phyloP scores from a whole-genome alignment of 371 early-diverging fungal species.

The Syncephalastrum contaminatum region DNA sequence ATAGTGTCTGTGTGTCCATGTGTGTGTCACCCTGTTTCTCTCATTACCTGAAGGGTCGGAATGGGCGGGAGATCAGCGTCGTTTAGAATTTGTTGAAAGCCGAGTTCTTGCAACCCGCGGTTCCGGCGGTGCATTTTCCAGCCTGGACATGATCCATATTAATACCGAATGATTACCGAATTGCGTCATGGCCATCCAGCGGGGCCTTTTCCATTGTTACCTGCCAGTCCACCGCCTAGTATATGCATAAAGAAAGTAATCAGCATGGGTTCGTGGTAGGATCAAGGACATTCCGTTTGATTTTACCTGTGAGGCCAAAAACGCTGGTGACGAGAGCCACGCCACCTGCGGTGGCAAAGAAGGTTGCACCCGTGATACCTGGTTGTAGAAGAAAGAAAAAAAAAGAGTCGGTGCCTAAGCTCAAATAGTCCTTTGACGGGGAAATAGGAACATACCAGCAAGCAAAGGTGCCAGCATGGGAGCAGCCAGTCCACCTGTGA shows the following conservation, averaged over 20 bases:
- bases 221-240: constrained; percentile 65
- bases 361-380: constrained; percentile 57
- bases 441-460: constrained; percentile 19
- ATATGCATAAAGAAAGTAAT: constrained; percentile 5
- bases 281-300: neutral
- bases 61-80: constrained; percentile 57
- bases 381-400: constrained; percentile 2
- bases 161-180: neutral
- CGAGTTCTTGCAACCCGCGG: constrained; percentile 56
- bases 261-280: neutral
- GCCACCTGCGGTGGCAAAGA: constrained; percentile 64
- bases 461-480: constrained; percentile 61
- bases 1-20: neutral
- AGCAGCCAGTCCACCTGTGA: constrained; percentile 71
- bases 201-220: constrained; percentile 14
- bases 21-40: neutral
- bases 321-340: constrained; percentile 62
- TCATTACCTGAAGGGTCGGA: constrained; percentile 55
- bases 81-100: constrained; percentile 55
- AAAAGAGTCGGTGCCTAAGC: neutral
- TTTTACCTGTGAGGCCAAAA: constrained; percentile 57
- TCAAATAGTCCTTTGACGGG: neutral
- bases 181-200: neutral
- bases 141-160: constrained; percentile 16
- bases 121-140: constrained; percentile 55